Conservation (phyloP, 2,329 filamentous ascomycete genomes). For the Exophiala oligosperma region DNA sequence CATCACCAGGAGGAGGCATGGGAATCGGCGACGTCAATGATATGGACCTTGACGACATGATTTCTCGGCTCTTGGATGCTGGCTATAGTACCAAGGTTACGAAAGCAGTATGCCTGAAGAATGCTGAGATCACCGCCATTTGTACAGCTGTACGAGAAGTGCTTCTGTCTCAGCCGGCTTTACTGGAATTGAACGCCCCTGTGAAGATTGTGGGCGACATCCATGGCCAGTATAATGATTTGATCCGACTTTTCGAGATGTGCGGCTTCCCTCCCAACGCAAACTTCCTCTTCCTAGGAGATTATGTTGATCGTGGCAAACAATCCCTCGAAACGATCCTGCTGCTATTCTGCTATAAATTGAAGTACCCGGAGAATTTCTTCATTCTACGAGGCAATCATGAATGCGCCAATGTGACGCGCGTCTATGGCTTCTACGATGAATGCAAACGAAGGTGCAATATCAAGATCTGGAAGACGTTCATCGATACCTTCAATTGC, state of each 20-base stretch:
- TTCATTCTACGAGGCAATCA: slow-evolving; percentile 93
- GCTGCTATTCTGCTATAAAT: slow-evolving; percentile 90
- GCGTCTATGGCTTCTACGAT: slow-evolving; percentile 97
- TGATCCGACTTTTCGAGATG: slow-evolving; percentile 98
- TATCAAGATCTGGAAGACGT: slow-evolving; percentile 97
- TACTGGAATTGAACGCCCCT: slow-evolving; percentile 87
- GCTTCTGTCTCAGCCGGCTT: slow-evolving; percentile 85
- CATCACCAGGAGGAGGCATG: slow-evolving; percentile 59
- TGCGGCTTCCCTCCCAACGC: slow-evolving; percentile 90
- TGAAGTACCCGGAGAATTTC: slow-evolving; percentile 97
- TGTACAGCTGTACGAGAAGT: slow-evolving; percentile 86
- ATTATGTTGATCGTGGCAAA: slow-evolving; percentile 96
- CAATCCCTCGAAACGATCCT: slow-evolving; percentile 94
- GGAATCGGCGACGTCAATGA: slow-evolving; percentile 89
- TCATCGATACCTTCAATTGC: slow-evolving; percentile 94
- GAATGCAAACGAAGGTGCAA: slow-evolving; percentile 96
- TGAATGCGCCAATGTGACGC: slow-evolving; percentile 93
- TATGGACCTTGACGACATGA: slow-evolving; percentile 95
- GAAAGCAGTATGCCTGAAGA: slow-evolving; percentile 95
- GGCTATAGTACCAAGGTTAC: slow-evolving; percentile 96
- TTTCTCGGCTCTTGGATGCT: slow-evolving; percentile 88
- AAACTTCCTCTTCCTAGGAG: slow-evolving; percentile 92
- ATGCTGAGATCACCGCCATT: slow-evolving; percentile 93
- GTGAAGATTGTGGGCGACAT: slow-evolving; percentile 98
- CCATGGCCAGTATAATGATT: slow-evolving; percentile 92